Percentiles rank a stretch among this genome's conserved stretches.
Evolutionary conservation across 306 rosid species (phyloP).

Genomic region (Fragaria ananassa): DNA sequence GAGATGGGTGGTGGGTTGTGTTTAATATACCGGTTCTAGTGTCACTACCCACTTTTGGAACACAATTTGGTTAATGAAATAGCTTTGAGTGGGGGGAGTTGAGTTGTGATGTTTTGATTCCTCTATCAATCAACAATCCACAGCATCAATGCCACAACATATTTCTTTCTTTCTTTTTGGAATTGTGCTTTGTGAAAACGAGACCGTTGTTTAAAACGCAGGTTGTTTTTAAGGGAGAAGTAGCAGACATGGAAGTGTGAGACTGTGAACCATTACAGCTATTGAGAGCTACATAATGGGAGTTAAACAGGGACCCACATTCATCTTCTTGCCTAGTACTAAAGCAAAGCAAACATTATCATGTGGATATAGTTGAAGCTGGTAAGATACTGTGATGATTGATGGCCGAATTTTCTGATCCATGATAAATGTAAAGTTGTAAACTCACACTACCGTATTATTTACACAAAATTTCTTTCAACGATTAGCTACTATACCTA

Average conservation of each 20-base stretch:
- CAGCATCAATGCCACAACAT: constrained; percentile 33
- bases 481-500: too few relatives aligned
- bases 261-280: constrained; percentile 2
- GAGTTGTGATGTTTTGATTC: constrained; percentile 37
- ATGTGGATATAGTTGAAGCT: background rate
- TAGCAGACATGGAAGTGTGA: background rate
- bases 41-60: constrained; percentile 64
- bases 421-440: background rate
- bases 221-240: background rate
- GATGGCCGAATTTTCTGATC: background rate
- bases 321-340: background rate
- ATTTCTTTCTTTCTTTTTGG: constrained; percentile 13
- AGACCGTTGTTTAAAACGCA: background rate
- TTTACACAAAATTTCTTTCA: too few relatives aligned
- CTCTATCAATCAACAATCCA: constrained; percentile 29
- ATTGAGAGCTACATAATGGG: background rate
- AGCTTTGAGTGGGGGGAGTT: constrained; percentile 28
- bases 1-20: constrained; percentile 30
- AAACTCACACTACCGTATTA: too few relatives aligned
- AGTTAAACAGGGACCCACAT: constrained; percentile 4
- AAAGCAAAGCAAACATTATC: background rate
- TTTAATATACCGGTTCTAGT: constrained; percentile 33
- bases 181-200: constrained; percentile 19
- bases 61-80: constrained; percentile 6
- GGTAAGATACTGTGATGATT: background rate